Evolutionary conservation across 163 green algal species (phyloP).

Genomic region (Chlamydomonas reinhardtii): DNA sequence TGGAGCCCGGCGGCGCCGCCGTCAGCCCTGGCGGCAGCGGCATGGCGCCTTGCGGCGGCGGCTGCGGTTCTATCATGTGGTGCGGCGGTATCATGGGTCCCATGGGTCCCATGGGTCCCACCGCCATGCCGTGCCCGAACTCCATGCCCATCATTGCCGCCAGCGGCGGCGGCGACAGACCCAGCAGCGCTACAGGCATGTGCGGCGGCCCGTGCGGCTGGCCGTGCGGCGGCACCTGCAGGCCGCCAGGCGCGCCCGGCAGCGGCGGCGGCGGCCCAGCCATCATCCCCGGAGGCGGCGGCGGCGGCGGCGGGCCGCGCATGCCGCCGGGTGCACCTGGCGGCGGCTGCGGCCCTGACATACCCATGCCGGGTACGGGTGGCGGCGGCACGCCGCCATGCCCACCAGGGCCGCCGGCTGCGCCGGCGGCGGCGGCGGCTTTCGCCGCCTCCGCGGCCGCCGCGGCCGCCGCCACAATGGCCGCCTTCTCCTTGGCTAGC

Average conservation of each 20-base stretch:
- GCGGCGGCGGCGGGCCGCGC: no score
- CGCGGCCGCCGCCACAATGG: neutral
- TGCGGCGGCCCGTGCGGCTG: neutral
- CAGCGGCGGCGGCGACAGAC: neutral
- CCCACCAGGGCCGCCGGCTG: neutral
- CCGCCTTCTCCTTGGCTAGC: constrained; percentile 8
- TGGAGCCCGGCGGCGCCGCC: neutral
- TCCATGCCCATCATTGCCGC: no score
- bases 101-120: no score
- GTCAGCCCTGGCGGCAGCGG: no score
- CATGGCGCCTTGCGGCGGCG: no score
- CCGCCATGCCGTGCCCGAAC: no score
- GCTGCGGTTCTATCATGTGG: no score
- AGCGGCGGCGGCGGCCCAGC: no score
- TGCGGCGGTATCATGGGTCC: neutral
- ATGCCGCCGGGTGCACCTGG: neutral
- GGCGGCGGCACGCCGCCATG: neutral
- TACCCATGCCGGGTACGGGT: neutral
- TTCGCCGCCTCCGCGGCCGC: neutral
- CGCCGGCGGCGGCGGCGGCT: neutral
- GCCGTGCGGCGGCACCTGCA: neutral
- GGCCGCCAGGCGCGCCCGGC: neutral
- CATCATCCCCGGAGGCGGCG: no score
- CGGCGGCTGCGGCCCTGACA: neutral
- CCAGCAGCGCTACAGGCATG: neutral